phyloP scores from a whole-genome alignment of 768 basidiomycete species.

The Pleurotus ostreatus region DNA sequence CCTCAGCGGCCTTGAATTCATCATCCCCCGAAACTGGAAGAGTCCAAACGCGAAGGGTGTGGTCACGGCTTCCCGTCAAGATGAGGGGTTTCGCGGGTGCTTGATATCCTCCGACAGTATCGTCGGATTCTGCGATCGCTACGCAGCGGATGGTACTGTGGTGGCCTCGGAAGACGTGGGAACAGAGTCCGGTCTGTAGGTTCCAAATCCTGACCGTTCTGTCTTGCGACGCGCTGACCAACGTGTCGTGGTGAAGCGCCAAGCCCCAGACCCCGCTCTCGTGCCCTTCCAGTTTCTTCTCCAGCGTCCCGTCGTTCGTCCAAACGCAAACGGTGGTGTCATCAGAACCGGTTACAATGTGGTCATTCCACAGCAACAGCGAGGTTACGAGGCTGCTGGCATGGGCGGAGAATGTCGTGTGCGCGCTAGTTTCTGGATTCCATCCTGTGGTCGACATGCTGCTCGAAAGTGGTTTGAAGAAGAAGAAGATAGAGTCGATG shows the following conservation, averaged over 20 bases:
- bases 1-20: neutral
- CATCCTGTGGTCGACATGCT: neutral
- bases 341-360: neutral
- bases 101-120: neutral
- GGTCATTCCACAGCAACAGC: slow-evolving; percentile 2
- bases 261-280: slow-evolving; percentile 1
- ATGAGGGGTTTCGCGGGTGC: neutral
- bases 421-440: neutral
- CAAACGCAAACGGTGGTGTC: neutral
- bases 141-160: neutral
- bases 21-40: neutral
- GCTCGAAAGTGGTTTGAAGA: neutral
- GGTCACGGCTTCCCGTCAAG: slow-evolving; percentile 1
- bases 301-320: neutral
- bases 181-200: neutral
- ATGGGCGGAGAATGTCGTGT: neutral
- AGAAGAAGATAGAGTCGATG: too few relatives aligned
- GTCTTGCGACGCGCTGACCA: slow-evolving; percentile 4
- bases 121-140: neutral
- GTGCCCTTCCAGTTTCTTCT: neutral
- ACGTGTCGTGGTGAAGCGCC: neutral
- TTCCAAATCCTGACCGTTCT: slow-evolving; percentile 1
- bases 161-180: neutral
- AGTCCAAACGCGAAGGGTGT: neutral
- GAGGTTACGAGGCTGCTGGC: neutral